Percentiles rank a stretch among this genome's conserved stretches.
phyloP scores from a whole-genome alignment of 805 yeast species.

The Myxozyma melibiosi region DNA sequence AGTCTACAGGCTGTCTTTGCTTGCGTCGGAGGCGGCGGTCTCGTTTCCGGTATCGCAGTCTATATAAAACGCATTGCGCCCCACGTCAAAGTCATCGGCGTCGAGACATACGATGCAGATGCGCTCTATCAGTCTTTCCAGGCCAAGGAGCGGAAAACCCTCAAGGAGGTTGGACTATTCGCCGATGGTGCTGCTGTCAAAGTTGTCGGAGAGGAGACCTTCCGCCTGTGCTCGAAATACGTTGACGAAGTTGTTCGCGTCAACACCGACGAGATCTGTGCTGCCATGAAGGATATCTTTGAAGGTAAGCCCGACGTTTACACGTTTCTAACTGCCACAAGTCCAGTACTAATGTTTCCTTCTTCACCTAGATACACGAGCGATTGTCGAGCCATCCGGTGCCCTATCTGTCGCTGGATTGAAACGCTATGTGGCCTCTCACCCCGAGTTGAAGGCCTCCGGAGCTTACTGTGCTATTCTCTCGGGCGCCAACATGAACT shows the following conservation, averaged over 20 bases:
- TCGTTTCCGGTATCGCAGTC: conserved; percentile 86
- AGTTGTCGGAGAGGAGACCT: conserved; percentile 86
- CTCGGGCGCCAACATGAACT: conserved; percentile 98
- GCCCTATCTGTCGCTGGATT: conserved; percentile 95
- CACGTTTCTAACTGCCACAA: no score
- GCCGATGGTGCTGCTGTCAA: conserved; percentile 99
- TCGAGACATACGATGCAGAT: conserved; percentile 94
- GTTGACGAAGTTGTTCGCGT: conserved; percentile 91
- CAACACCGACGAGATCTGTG: conserved; percentile 90
- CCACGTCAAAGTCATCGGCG: conserved; percentile 94
- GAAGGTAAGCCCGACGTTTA: conserved; percentile 47
- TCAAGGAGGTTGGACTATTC: conserved; percentile 85
- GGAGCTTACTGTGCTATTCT: conserved; percentile 80
- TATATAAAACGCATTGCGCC: conserved; percentile 95
- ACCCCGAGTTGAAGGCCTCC: conserved; percentile 67
- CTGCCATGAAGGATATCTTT: conserved; percentile 94
- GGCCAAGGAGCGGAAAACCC: conserved; percentile 54
- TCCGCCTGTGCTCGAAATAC: conserved; percentile 69
- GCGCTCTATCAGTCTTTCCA: conserved; percentile 78
- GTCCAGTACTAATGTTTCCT: neutral
- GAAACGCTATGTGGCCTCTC: conserved; percentile 71
- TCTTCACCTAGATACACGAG: conserved; percentile 77
- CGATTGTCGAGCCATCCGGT: conserved; percentile 95
- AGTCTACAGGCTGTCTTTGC: conserved; percentile 75
- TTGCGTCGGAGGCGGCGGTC: conserved; percentile 97